These are phyloP conservation scores for Venturia pyrina DNA, from an alignment of 2,329 filamentous ascomycete species.

Conservation along the genomic window DNA sequence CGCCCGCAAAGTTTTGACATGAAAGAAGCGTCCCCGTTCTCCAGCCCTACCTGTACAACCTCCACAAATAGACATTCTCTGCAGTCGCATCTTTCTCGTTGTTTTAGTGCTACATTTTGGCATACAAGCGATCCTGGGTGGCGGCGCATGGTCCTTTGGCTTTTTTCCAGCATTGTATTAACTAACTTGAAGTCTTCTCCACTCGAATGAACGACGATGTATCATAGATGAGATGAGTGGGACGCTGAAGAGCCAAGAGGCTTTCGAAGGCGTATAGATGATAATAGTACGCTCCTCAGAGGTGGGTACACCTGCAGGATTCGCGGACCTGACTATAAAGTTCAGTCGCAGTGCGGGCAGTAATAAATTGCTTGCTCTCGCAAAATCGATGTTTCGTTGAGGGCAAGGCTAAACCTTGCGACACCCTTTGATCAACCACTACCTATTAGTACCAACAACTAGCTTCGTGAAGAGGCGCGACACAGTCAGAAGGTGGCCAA, in stretches of 20 bases:
- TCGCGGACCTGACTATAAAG: neutral
- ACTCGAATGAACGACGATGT: constrained; percentile 8
- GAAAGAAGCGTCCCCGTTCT: neutral
- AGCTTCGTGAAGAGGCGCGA: neutral
- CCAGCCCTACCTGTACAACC: neutral
- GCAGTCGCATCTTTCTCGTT: neutral
- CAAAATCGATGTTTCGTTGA: neutral
- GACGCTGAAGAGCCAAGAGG: neutral
- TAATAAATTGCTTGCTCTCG: neutral
- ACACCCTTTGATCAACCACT: too few species aligned
- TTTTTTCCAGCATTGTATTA: constrained; percentile 7
- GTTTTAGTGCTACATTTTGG: neutral
- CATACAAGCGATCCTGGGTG: neutral
- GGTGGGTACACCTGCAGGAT: neutral
- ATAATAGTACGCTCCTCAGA: neutral
- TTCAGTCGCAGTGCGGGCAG: neutral
- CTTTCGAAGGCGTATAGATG: neutral
- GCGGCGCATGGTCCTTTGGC: neutral
- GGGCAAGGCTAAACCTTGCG: neutral
- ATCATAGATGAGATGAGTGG: neutral
- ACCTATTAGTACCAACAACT: neutral
- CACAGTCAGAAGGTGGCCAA: neutral
- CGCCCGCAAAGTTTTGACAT: constrained; percentile 8
- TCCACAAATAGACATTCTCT: neutral
- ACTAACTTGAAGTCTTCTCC: constrained; percentile 6